Conservation (phyloP, 352 stramenopile genomes). For the Phytophthora kernoviae region DNA sequence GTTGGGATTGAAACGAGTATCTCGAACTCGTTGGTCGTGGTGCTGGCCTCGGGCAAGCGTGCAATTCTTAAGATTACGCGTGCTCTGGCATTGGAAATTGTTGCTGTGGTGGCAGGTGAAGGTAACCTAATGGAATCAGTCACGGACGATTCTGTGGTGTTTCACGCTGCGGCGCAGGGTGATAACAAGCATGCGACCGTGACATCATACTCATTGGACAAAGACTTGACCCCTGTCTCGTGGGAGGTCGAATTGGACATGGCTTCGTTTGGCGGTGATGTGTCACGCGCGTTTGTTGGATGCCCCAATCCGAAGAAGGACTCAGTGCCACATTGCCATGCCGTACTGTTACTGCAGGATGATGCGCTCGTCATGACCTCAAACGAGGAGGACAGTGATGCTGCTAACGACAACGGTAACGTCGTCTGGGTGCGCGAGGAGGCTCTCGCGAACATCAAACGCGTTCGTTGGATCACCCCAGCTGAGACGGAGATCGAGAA, state of each 20-base stretch:
- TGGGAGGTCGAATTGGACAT: constrained; percentile 61
- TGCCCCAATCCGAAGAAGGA: constrained; percentile 71
- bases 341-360: constrained; percentile 72
- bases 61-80: constrained; percentile 57
- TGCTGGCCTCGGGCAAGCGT: constrained; percentile 61
- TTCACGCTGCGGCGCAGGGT: constrained; percentile 44
- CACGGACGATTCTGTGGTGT: constrained; percentile 59
- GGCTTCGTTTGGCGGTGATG: constrained; percentile 50
- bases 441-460: constrained; percentile 74
- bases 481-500: constrained; percentile 82
- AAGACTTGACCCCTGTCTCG: constrained; percentile 26
- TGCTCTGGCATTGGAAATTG: constrained; percentile 43
- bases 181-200: constrained; percentile 37
- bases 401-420: constrained; percentile 32
- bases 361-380: constrained; percentile 73
- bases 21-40: constrained; percentile 51
- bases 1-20: constrained; percentile 45
- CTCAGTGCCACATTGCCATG: constrained; percentile 46
- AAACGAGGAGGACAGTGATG: constrained; percentile 52
- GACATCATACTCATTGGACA: constrained; percentile 52
- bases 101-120: constrained; percentile 40
- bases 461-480: constrained; percentile 80
- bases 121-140: constrained; percentile 60
- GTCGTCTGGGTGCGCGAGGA: constrained; percentile 82
- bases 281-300: constrained; percentile 57